Percentiles rank a stretch among this genome's conserved stretches.
phyloP scores from a whole-genome alignment of 2,329 filamentous ascomycete genomes.

The Ascochyta pisi region DNA sequence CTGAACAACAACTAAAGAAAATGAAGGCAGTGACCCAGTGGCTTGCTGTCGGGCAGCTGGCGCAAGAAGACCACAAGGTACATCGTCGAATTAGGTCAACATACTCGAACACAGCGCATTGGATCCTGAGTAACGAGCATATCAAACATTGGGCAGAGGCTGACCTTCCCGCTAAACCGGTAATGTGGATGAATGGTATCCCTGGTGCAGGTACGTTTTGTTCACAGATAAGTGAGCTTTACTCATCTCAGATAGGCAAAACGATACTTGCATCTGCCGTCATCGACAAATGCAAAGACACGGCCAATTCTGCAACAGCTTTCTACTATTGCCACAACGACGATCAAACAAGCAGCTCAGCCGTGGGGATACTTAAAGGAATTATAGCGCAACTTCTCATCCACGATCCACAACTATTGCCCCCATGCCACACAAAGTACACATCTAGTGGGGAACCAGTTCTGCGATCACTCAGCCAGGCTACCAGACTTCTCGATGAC shows the following conservation, averaged over 20 bases:
- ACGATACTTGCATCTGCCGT: constrained; percentile 37
- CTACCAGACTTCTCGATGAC: constrained; percentile 30
- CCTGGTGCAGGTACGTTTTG: constrained; percentile 31
- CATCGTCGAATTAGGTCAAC: constrained; percentile 14
- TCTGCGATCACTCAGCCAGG: constrained; percentile 20
- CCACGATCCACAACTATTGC: constrained; percentile 22
- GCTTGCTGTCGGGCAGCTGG: constrained; percentile 23
- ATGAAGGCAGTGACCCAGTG: constrained; percentile 25
- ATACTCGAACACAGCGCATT: constrained; percentile 23
- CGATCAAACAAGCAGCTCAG: constrained; percentile 19
- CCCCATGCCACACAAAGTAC: constrained; percentile 18
- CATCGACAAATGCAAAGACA: constrained; percentile 26
- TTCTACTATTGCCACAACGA: constrained; percentile 37
- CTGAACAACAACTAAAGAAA: constrained; percentile 23
- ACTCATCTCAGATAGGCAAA: constrained; percentile 27
- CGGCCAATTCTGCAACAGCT: constrained; percentile 11
- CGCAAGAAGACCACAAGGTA: constrained; percentile 20
- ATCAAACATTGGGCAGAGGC: constrained; percentile 29
- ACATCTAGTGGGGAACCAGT: constrained; percentile 26
- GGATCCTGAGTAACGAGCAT: constrained; percentile 29
- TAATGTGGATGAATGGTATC: constrained; percentile 30
- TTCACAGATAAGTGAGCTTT: background rate
- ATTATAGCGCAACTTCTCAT: constrained; percentile 28
- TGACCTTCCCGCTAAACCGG: constrained; percentile 12
- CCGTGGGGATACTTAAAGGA: constrained; percentile 26